These are phyloP conservation scores for Colletotrichum gigasporum DNA, from an alignment of 2,329 filamentous ascomycete genomes.

Conservation along the genomic window DNA sequence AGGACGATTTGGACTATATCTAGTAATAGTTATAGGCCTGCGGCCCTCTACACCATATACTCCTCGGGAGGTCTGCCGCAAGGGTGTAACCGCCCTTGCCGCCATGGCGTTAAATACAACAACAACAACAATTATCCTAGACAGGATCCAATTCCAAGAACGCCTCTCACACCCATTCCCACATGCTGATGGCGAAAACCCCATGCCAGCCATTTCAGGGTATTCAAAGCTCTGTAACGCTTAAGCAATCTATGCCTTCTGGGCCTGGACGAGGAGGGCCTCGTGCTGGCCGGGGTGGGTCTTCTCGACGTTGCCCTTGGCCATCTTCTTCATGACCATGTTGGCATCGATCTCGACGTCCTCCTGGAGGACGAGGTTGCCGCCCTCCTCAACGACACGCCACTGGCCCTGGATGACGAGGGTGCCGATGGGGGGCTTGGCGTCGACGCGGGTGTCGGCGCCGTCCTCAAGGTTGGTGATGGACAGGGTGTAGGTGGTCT, in stretches of 20 bases:
- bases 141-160: conserved; percentile 6
- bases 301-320: conserved; percentile 32
- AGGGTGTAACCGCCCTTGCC: no score
- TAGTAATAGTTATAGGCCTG: no score
- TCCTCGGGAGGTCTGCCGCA: no score
- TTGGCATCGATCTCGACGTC: conserved; percentile 30
- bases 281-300: conserved; percentile 30
- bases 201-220: no score
- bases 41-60: no score
- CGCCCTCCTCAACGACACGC: conserved; percentile 19
- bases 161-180: conserved; percentile 5
- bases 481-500: conserved; percentile 30
- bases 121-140: no score
- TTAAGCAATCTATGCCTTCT: conserved; percentile 28
- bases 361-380: conserved; percentile 24
- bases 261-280: conserved; percentile 26
- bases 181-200: not conserved
- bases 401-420: conserved; percentile 28
- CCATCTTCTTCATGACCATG: conserved; percentile 32
- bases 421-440: conserved; percentile 30
- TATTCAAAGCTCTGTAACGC: no score
- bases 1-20: no score
- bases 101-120: no score
- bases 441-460: conserved; percentile 29
- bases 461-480: conserved; percentile 31